Evolutionary conservation across 768 basidiomycete genomes (phyloP).

Genomic region (Leucosporidium scottii): DNA sequence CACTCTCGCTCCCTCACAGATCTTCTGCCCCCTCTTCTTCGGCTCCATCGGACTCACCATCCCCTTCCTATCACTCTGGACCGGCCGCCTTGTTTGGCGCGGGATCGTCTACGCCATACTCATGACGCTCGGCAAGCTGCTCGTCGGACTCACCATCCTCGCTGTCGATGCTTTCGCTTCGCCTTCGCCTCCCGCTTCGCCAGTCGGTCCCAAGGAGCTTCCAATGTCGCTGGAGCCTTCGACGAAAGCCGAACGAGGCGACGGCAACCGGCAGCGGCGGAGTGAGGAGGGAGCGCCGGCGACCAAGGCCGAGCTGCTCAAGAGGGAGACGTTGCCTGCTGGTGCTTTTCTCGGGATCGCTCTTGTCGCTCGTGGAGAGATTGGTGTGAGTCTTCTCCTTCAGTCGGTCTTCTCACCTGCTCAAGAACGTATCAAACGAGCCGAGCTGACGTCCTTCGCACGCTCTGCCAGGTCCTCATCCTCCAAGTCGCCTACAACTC

Average conservation of each 20-base stretch:
- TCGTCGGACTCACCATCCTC: slow-evolving; percentile 49
- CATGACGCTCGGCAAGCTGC: slow-evolving; percentile 54
- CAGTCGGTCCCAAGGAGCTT: too few species aligned
- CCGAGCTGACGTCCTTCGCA: not conserved
- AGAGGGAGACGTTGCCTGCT: slow-evolving; percentile 35
- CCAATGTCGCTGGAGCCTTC: too few species aligned
- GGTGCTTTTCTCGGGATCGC: slow-evolving; percentile 52
- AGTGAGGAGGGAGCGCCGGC: too few species aligned
- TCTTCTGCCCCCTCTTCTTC: slow-evolving; percentile 62
- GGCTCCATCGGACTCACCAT: slow-evolving; percentile 55
- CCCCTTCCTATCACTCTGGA: slow-evolving; percentile 49
- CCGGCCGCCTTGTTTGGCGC: slow-evolving; percentile 49
- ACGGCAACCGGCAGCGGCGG: not conserved
- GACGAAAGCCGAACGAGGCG: not conserved
- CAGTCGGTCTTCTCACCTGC: too few species aligned
- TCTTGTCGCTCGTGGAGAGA: slow-evolving; percentile 63
- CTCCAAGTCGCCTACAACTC: slow-evolving; percentile 43
- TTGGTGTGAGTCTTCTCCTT: slow-evolving; percentile 49
- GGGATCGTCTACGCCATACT: slow-evolving; percentile 55
- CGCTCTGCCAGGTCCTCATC: slow-evolving; percentile 44
- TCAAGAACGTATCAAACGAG: not conserved
- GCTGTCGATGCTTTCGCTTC: slow-evolving; percentile 3
- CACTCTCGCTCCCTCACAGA: not conserved
- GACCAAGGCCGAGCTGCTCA: too few species aligned
- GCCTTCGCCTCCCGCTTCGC: not conserved